phyloP scores from a whole-genome alignment of 495 filamentous ascomycete genomes.

The Platismatia glauca region DNA sequence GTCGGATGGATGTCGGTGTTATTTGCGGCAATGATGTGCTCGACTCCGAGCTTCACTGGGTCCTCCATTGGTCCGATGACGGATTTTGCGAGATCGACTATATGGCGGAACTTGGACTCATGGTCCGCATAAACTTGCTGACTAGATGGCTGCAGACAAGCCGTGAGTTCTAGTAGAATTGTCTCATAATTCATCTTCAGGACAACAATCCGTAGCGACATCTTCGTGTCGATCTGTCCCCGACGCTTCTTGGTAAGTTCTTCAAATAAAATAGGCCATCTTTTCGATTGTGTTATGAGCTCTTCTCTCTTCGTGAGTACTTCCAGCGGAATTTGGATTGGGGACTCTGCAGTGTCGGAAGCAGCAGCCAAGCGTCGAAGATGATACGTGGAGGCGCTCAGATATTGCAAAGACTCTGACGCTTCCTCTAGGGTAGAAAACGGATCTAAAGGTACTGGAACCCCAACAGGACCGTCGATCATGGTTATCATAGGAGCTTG shows the following conservation, averaged over 20 bases:
- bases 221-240: background rate
- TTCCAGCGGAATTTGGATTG: background rate
- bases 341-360: too few relatives aligned
- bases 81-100: conserved; percentile 10
- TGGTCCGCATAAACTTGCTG: background rate
- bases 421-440: conserved; percentile 9
- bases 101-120: background rate
- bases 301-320: background rate
- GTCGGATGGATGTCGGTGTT: background rate
- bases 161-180: conserved; percentile 5
- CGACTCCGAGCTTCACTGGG: background rate
- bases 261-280: background rate
- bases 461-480: background rate
- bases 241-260: background rate
- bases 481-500: background rate
- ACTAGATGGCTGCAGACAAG: background rate
- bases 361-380: background rate
- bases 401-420: conserved; percentile 1
- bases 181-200: conserved; percentile 13
- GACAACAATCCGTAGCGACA: conserved; percentile 2
- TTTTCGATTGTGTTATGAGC: background rate
- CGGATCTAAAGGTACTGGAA: background rate
- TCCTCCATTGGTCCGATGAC: conserved; percentile 8
- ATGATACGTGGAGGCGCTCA: background rate
- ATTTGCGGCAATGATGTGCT: background rate